Percentiles rank a stretch among this genome's conserved stretches.
phyloP scores from a whole-genome alignment of 2,329 filamentous ascomycete species.

The Bipolaris zeicola region DNA sequence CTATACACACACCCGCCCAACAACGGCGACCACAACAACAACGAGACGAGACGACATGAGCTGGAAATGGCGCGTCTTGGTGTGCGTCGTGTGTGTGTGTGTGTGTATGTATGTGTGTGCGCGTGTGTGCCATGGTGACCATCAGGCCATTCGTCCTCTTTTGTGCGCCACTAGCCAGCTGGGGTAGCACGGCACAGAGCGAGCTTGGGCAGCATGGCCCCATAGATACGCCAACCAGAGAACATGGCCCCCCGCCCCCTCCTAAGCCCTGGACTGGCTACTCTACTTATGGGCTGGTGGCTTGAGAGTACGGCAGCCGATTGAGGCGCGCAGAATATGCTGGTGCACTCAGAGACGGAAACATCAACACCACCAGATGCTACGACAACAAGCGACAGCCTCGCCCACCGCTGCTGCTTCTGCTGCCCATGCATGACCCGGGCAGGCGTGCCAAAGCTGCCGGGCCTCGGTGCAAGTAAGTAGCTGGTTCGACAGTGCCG shows the following conservation, averaged over 20 bases:
- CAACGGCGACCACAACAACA: background rate
- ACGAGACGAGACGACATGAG: background rate
- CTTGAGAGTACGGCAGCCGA: too few relatives aligned
- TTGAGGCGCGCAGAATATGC: too few relatives aligned
- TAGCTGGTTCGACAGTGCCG: background rate
- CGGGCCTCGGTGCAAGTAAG: too few relatives aligned
- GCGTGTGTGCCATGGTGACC: conserved; percentile 3
- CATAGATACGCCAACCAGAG: conserved; percentile 5
- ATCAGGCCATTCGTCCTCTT: conserved; percentile 29
- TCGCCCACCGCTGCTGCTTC: background rate
- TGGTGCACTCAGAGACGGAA: too few relatives aligned
- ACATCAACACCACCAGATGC: too few relatives aligned
- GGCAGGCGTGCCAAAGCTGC: background rate
- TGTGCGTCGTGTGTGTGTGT: too few relatives aligned
- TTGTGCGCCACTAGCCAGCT: conserved; percentile 16
- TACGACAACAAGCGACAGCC: background rate
- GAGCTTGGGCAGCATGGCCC: conserved; percentile 7
- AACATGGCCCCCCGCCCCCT: background rate
- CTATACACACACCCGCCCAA: background rate
- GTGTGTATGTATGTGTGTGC: background rate
- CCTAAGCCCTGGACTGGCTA: background rate
- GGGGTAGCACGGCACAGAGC: conserved; percentile 23
- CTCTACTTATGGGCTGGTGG: too few relatives aligned
- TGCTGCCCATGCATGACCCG: background rate
- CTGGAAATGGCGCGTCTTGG: background rate